Conservation (phyloP, 495 filamentous ascomycete species). For the Annulohypoxylon bovei region DNA sequence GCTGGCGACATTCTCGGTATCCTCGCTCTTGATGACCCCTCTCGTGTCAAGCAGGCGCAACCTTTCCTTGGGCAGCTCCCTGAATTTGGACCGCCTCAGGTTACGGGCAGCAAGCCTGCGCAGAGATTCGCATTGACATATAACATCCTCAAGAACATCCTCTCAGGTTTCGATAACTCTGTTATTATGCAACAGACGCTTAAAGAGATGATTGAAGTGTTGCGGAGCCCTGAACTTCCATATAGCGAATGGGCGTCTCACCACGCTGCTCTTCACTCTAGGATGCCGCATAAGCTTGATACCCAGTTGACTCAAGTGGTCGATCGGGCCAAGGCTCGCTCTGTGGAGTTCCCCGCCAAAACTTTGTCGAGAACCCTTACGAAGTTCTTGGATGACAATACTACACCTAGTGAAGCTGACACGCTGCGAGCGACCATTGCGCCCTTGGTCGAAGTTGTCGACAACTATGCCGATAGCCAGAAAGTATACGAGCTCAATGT, state of each 20-base stretch:
- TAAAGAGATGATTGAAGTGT: conserved; percentile 88
- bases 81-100: conserved; percentile 82
- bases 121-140: conserved; percentile 83
- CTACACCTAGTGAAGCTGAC: conserved; percentile 68
- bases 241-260: conserved; percentile 97
- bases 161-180: conserved; percentile 96
- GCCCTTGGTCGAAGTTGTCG: conserved; percentile 84
- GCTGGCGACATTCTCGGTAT: conserved; percentile 99
- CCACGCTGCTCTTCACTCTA: conserved; percentile 91
- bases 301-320: conserved; percentile 81
- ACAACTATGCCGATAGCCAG: conserved; percentile 84
- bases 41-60: conserved; percentile 94
- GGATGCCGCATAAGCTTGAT: conserved; percentile 95
- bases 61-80: conserved; percentile 95
- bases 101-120: conserved; percentile 90
- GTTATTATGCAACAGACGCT: conserved; percentile 91
- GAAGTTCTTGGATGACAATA: conserved; percentile 90
- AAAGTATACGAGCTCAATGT: conserved; percentile 90
- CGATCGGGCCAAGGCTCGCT: conserved; percentile 78
- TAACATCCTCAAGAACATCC: conserved; percentile 85
- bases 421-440: conserved; percentile 75
- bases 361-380: conserved; percentile 81
- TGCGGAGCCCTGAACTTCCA: conserved; percentile 88
- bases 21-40: conserved; percentile 93
- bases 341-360: conserved; percentile 92